These are phyloP conservation scores for Plectosphaerella sp. DNA, from an alignment of 2,329 filamentous ascomycete species.

Conservation along the genomic window DNA sequence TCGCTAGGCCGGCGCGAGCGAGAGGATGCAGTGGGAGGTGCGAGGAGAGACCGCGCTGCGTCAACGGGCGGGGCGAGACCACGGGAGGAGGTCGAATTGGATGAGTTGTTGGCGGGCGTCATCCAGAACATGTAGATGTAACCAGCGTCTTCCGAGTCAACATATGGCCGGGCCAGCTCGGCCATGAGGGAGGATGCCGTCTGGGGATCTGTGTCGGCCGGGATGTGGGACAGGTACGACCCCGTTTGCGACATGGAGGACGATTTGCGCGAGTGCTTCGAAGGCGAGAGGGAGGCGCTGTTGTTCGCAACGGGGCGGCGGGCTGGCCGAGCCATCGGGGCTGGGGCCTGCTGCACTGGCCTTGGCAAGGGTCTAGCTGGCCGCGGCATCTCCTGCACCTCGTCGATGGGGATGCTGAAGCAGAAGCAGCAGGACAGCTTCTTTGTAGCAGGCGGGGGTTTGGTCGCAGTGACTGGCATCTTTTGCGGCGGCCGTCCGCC, in stretches of 20 bases:
- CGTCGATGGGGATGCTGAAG: constrained; percentile 44
- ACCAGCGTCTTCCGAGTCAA: constrained; percentile 70
- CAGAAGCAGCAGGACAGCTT: constrained; percentile 44
- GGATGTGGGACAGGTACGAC: constrained; percentile 64
- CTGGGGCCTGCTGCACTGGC: constrained; percentile 33
- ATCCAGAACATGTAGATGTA: constrained; percentile 99
- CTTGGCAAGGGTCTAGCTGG: constrained; percentile 40
- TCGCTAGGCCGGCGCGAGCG: constrained; percentile 48
- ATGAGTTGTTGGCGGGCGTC: constrained; percentile 48
- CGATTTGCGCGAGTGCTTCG: constrained; percentile 17
- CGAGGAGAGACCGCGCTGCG: constrained; percentile 54
- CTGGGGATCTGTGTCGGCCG: constrained; percentile 58
- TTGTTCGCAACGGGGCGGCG: constrained; percentile 4
- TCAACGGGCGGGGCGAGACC: constrained; percentile 51
- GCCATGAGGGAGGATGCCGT: constrained; percentile 67
- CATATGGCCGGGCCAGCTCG: constrained; percentile 67
- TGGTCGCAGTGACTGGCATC: constrained; percentile 4
- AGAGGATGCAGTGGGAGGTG: constrained; percentile 36
- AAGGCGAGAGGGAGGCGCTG: background rate
- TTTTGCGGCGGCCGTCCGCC: constrained; percentile 13
- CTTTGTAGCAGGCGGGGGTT: constrained; percentile 11
- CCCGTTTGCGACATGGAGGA: constrained; percentile 30
- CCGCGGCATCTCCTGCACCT: constrained; percentile 27
- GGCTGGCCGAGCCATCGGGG: constrained; percentile 8
- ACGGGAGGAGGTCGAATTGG: constrained; percentile 34